Base-by-base conservation (phyloP, 345 rosid species). In the Melastoma malabathricum region DNA sequence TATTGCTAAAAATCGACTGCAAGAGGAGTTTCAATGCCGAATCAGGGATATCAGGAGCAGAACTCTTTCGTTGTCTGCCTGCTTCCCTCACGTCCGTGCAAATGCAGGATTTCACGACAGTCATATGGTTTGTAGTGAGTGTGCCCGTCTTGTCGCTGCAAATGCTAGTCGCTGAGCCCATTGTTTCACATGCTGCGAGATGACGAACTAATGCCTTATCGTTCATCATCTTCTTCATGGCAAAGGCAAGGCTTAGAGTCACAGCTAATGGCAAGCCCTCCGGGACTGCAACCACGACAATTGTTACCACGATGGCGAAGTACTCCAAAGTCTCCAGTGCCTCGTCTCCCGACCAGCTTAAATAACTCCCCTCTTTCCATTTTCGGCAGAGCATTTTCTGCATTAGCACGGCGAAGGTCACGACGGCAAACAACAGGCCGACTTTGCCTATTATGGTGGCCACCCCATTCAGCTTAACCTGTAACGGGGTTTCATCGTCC, bases 141-240 rank as follows among this genome's bases (percentile, higher is more conserved):
- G 97, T 89, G 31, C 97, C 97, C 0, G 97, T 89, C 62, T 89
- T 89, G 56, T 89, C 97, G 9, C 97, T 89, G 47, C 95, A 89
- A 53, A 89, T 89, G 12, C 75, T 81, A 1, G 97, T 86, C n/a
- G 94, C 94, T 10, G 95, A 86, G 44, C 97, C 97, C 97, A 89
- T 89, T 2, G 97, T 85, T 72, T 85, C 95, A 58, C 97, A 89
- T 54, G 95, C 97, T 3, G 95, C 97, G 46, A 89, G 71, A 60
- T 89, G 95, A 3, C 97, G 68, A 15, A 89, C 97, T 13, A 89
- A 90, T 45, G 97, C 95, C 64, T 81, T 89, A 52, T 83, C 97
- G 43, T 86, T 89, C 97, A 86, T 89, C 97, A 89, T 89, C 64
- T 86, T 89, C 76, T 89, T 86, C 97, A 83, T 86, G 14, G 97